Evolutionary conservation across 2,329 filamentous ascomycete genomes (phyloP), one percentile per base, ranked within the genome.

Genomic region (Coniochaeta prunicola): DNA sequence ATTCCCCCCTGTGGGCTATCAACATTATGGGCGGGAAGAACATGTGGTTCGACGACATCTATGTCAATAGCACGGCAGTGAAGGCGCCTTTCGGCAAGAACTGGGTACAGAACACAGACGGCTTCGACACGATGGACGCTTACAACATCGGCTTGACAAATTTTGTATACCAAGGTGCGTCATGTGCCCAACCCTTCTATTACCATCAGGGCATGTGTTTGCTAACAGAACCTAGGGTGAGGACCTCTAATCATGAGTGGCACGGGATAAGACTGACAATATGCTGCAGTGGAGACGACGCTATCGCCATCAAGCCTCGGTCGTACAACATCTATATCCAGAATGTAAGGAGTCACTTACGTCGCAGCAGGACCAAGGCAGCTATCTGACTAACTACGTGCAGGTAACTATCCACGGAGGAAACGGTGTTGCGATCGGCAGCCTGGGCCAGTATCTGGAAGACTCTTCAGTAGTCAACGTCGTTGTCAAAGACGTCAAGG

Each of bases 21-120:
- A 83, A 83, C 64, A 80, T 83, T 60, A 83, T 83, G 78, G 83
- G 82, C 58, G 80, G 79, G 1, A 83, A 77, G 0, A 73, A 81
- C 56, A 77, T 83, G 67, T 69, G 67, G 56, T 78, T 83, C 60
- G 72, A 79, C 57, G 77, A 82, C 60, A 78, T 83, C 45, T 71
- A 74, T 36, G 69, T 69, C 62, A 83, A 83, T 65, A 77, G 77
- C 2, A 83, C 80, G 0, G 75, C 77, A 0, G 69, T 77, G 1
- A 67, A 77, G 56, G 80, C 78, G 4, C 80, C 80, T 0, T 76
- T 71, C n/a, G 80, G 80, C 1, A 66, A 64, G 5, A 83, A 82
- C 59, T 83, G 80, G 80, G 80, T 82, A 1, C 80, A 82, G 65
- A 83, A 83, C 62, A 83, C 80, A 0, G 80, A 83, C 65, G 81